Percentiles rank a stretch among this genome's conserved stretches.
These are phyloP conservation scores for Fusarium penzigii DNA, from an alignment of 2,329 filamentous ascomycete species.

Conservation along the genomic window DNA sequence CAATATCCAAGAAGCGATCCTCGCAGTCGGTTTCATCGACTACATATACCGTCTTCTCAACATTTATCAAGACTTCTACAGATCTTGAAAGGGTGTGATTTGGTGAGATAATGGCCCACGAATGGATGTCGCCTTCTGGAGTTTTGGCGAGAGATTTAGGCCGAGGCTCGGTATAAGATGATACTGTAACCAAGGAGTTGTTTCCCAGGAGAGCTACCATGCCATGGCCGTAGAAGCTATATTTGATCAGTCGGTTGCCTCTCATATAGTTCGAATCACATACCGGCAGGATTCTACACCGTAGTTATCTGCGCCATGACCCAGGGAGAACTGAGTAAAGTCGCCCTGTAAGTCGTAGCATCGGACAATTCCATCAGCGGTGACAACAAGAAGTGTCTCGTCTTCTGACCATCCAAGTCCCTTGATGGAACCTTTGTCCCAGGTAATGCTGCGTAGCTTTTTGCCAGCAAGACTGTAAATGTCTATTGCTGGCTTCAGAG, in stretches of 20 bases:
- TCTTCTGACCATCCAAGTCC: constrained; percentile 96
- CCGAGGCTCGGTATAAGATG: constrained; percentile 85
- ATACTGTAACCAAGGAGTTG: constrained; percentile 84
- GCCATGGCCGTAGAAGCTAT: constrained; percentile 80
- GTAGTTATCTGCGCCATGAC: constrained; percentile 84
- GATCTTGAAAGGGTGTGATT: constrained; percentile 87
- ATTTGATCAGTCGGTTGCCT: constrained; percentile 12
- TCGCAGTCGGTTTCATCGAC: constrained; percentile 89
- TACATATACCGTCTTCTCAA: constrained; percentile 80
- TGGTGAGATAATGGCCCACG: constrained; percentile 88
- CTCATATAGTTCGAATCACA: constrained; percentile 1
- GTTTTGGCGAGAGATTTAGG: constrained; percentile 78
- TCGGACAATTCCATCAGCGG: constrained; percentile 84
- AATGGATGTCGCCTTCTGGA: constrained; percentile 77
- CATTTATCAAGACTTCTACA: constrained; percentile 87
- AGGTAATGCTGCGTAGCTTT: constrained; percentile 80
- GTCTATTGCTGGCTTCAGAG: constrained; percentile 82
- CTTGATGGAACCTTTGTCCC: constrained; percentile 87
- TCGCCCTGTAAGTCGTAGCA: constrained; percentile 94
- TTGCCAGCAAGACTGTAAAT: constrained; percentile 93
- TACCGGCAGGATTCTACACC: constrained; percentile 81
- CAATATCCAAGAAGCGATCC: constrained; percentile 86
- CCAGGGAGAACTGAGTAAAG: constrained; percentile 91
- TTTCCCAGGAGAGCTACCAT: constrained; percentile 90
- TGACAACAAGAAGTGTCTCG: constrained; percentile 85